Percentiles rank a stretch among this genome's conserved stretches.
Evolutionary conservation across 2,329 filamentous ascomycete species (phyloP).

Genomic region (Diaporthe sp.): DNA sequence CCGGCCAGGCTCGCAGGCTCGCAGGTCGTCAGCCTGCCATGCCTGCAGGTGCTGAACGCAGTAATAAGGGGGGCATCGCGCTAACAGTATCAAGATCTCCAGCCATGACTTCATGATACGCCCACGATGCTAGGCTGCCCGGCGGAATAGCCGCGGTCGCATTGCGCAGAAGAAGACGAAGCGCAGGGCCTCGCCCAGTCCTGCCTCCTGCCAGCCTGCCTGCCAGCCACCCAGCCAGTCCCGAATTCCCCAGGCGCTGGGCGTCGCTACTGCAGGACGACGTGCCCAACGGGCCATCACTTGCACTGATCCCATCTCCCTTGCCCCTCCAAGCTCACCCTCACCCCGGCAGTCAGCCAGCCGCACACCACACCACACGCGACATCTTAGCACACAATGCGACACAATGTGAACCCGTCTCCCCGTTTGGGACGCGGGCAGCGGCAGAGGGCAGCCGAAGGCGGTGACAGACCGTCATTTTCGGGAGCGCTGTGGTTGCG

Average conservation of each 20-base stretch:
- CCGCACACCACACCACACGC: background rate
- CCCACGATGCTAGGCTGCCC: background rate
- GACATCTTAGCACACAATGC: background rate
- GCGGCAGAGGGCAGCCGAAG: constrained; percentile 19
- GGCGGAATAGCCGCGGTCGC: constrained; percentile 17
- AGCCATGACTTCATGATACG: constrained; percentile 28
- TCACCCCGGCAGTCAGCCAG: constrained; percentile 6
- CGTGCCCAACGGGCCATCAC: constrained; percentile 16
- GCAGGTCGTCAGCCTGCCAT: background rate
- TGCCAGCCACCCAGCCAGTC: background rate
- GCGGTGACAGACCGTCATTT: constrained; percentile 27
- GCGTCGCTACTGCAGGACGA: constrained; percentile 4
- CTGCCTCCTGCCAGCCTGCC: background rate
- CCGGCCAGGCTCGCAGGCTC: background rate
- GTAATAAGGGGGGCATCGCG: constrained; percentile 20
- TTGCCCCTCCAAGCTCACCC: background rate
- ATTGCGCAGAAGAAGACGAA: background rate
- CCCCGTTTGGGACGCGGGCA: constrained; percentile 8
- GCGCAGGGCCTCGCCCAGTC: background rate
- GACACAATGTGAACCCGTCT: constrained; percentile 7
- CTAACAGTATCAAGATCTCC: background rate
- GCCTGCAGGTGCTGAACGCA: constrained; percentile 15
- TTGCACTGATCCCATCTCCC: background rate
- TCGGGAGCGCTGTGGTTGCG: background rate
- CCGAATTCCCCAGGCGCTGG: background rate